A percentile compares a stretch with the other conserved stretches of the same genome.
phyloP scores from a whole-genome alignment of 2,329 filamentous ascomycete genomes.

The Neopestalotiopsis rosae region DNA sequence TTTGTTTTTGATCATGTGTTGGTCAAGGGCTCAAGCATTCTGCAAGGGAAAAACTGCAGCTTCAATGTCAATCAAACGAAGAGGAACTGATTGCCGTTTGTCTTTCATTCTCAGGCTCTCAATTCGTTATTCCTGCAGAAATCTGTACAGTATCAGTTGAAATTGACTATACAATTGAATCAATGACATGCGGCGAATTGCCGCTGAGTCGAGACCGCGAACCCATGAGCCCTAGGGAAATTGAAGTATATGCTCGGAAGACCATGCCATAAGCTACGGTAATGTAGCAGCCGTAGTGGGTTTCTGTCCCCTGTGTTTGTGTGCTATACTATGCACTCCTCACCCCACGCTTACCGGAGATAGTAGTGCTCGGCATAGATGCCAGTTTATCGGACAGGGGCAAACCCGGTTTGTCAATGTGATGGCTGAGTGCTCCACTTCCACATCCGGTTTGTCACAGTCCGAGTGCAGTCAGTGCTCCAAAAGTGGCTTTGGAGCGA shows the following conservation, averaged over 20 bases:
- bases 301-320: background rate
- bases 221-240: background rate
- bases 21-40: background rate
- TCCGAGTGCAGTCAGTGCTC: background rate
- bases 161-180: too few relatives aligned
- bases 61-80: background rate
- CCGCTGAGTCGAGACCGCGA: background rate
- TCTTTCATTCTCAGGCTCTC: background rate
- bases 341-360: background rate
- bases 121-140: background rate
- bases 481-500: background rate
- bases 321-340: background rate
- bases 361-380: background rate
- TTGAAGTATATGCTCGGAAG: background rate
- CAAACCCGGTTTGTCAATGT: background rate
- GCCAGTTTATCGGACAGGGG: background rate
- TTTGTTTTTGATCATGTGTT: background rate
- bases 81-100: background rate
- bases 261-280: background rate
- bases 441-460: background rate
- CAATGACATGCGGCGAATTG: background rate
- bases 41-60: background rate
- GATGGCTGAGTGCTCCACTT: slow-evolving; percentile 3
- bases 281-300: background rate
- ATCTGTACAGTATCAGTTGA: background rate